Percentiles rank a stretch among this genome's conserved stretches.
These are phyloP conservation scores for Penicillium turbatum DNA, from an alignment of 495 filamentous ascomycete species.

Conservation along the genomic window DNA sequence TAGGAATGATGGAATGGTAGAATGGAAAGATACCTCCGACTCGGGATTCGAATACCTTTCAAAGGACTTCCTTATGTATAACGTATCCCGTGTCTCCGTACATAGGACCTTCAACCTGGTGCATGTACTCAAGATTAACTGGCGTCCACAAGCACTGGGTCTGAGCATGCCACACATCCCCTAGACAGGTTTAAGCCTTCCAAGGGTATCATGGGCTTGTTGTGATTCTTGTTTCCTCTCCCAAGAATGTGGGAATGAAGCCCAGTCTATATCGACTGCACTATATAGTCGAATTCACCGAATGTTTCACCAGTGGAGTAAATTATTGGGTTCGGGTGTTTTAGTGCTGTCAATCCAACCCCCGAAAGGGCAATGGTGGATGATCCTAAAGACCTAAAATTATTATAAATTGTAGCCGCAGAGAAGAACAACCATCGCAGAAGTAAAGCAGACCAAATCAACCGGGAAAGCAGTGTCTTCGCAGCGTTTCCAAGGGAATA, in stretches of 20 bases:
- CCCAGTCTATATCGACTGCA: neutral
- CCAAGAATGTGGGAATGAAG: neutral
- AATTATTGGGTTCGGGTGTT: conserved; percentile 19
- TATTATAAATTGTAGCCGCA: neutral
- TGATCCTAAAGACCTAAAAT: conserved; percentile 13
- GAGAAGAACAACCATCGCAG: too few species aligned
- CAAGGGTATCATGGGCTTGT: neutral
- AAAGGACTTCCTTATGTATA: neutral
- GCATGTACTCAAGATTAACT: too few species aligned
- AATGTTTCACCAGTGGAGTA: conserved; percentile 20
- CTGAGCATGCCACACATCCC: conserved; percentile 1
- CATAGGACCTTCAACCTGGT: neutral
- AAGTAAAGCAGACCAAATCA: too few species aligned
- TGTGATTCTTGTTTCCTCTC: neutral
- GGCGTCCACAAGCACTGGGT: too few species aligned
- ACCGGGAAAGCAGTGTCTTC: too few species aligned
- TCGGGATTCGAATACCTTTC: too few species aligned
- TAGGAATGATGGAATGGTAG: too few species aligned
- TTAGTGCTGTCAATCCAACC: conserved; percentile 5
- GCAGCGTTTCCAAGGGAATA: too few species aligned
- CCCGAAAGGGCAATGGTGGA: conserved; percentile 10
- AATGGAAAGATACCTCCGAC: too few species aligned
- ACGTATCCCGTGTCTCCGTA: neutral
- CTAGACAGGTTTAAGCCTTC: conserved; percentile 1
- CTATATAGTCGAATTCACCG: neutral